Evolutionary conservation across 176 grass and related monocot genomes (phyloP).

Genomic region (Avena insularis): DNA sequence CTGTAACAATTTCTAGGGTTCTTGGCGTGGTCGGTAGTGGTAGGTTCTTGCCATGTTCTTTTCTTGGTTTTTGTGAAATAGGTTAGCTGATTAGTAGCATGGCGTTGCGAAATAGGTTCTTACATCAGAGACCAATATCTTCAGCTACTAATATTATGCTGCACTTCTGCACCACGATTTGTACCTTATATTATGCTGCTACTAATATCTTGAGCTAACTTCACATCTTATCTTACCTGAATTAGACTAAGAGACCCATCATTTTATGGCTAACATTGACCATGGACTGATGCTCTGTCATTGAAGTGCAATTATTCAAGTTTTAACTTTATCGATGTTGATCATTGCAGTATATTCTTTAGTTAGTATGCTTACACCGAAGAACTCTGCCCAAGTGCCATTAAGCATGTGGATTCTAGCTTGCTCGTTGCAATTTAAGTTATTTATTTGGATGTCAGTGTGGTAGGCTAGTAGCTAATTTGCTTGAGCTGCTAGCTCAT

Average conservation of each 20-base stretch:
- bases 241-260: conserved; percentile 7
- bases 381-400: conserved; percentile 14
- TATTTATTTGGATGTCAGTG: conserved; percentile 1
- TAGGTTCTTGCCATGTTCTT: no score
- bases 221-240: conserved; percentile 9
- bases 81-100: no score
- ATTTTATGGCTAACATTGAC: not conserved
- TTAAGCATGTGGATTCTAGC: conserved; percentile 25
- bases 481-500: conserved; percentile 12
- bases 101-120: no score
- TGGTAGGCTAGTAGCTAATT: not conserved
- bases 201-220: not conserved
- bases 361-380: not conserved
- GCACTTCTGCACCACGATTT: not conserved
- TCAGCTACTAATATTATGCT: no score
- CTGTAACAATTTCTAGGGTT: no score
- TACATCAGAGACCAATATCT: no score
- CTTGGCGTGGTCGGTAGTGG: no score
- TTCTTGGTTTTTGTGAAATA: no score
- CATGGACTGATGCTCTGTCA: conserved; percentile 1
- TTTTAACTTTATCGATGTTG: conserved; percentile 10
- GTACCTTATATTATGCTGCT: not conserved
- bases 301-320: not conserved
- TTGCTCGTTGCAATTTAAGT: not conserved
- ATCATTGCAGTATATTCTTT: not conserved